Evolutionary conservation across 352 stramenopile species (phyloP), one percentile per base, ranked within the genome.

Genomic region (Globisporangium middletonii): DNA sequence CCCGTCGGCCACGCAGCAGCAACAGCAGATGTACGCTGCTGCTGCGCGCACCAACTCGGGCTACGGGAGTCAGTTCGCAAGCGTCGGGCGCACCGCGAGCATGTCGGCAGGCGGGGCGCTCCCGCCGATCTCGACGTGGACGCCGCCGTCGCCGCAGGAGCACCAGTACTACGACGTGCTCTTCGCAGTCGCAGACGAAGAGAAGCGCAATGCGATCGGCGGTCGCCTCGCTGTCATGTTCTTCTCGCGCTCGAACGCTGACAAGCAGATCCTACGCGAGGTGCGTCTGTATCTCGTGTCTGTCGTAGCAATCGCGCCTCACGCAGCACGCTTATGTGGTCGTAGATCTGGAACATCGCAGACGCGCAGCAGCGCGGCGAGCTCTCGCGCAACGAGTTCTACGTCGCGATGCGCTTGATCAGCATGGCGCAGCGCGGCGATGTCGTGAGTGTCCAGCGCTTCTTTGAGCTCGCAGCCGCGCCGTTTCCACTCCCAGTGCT

Each of bases 221-320:
- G 95, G 95, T 7, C 78, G 73, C 4, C 79, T 91, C 33, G 95
- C 95, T 4, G 95, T 98, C 11, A 72, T 82, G 56, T 98, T 98
- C 69, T 97, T 98, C 64, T 89, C 85, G 28, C 77, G 84, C 0
- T 98, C 92, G 18, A 92, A 94, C 48, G 63, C 98, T 6, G 89
- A 97, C 55, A 90, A 98, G 52, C 49, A 61, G 23, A 65, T 83
- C 43, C 56, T 95, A 43, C 74, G 86, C 7, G 83, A 95, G 71
- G 83, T 92, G 28, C n/a, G 42, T 43, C 1, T 15, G 7, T 50
- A 28, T 45, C 26, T 28, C 19, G 1, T 27, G 26, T 16, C 3
- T n/a, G 38, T 38, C 8, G 15, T 49, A 48, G 19, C 3, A 11
- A 18, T 37, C 4, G 3, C 33, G 7, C 33, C 33, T 38, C 33